These are phyloP conservation scores for Phytopythium delawarense DNA, from an alignment of 352 stramenopile genomes.

Conservation along the genomic window DNA sequence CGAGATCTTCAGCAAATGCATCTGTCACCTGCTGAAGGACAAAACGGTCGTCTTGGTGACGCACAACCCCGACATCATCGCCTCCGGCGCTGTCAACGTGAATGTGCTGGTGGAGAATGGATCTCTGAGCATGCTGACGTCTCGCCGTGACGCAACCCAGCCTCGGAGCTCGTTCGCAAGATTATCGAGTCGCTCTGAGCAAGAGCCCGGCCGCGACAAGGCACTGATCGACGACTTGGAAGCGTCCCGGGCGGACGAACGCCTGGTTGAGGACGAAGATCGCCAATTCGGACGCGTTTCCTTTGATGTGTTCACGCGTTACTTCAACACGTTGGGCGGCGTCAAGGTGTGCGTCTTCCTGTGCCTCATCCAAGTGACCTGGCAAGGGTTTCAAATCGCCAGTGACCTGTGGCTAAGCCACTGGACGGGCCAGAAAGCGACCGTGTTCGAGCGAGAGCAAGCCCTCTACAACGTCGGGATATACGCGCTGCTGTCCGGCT, in stretches of 20 bases:
- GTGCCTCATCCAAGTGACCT: constrained; percentile 13
- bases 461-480: constrained; percentile 26
- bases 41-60: constrained; percentile 88
- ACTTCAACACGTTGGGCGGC: constrained; percentile 35
- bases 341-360: constrained; percentile 11
- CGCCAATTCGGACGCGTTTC: constrained; percentile 34
- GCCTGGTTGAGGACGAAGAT: constrained; percentile 35
- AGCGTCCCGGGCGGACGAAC: background rate
- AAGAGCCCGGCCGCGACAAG: background rate
- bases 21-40: constrained; percentile 20
- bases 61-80: constrained; percentile 76
- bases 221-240: background rate
- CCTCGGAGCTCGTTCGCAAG: background rate
- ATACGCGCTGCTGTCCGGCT: constrained; percentile 25
- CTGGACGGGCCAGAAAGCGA: constrained; percentile 29
- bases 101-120: constrained; percentile 25
- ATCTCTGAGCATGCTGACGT: background rate
- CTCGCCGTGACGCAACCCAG: background rate
- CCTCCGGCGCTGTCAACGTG: constrained; percentile 19
- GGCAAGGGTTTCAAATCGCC: constrained; percentile 30
- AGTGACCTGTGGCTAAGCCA: constrained; percentile 32
- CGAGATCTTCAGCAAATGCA: constrained; percentile 71
- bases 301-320: constrained; percentile 24
- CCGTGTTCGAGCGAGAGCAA: constrained; percentile 13
- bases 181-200: background rate